Conservation (phyloP, 768 basidiomycete genomes). For the Gymnopilus junonius region DNA sequence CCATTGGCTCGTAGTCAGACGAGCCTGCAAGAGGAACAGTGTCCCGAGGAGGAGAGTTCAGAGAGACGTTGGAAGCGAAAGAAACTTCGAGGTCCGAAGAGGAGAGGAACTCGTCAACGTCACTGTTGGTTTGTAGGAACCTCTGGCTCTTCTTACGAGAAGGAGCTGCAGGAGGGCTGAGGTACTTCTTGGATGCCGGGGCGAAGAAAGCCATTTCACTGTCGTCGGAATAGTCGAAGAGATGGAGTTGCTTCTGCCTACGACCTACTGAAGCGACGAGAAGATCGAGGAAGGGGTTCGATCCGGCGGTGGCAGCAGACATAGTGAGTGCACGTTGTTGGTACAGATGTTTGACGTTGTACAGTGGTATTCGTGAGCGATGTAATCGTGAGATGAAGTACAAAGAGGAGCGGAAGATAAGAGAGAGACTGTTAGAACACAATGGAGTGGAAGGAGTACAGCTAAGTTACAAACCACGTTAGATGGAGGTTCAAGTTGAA, state of each 20-base stretch:
- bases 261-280: slow-evolving; percentile 33
- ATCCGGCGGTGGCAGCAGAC: slow-evolving; percentile 21
- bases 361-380: slow-evolving; percentile 15
- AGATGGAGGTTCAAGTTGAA: slow-evolving; percentile 22
- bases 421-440: slow-evolving; percentile 20
- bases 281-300: slow-evolving; percentile 43
- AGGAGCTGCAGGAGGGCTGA: slow-evolving; percentile 48
- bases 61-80: slow-evolving; percentile 82
- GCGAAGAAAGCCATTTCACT: slow-evolving; percentile 61
- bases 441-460: slow-evolving; percentile 16
- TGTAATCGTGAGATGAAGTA: slow-evolving; percentile 17
- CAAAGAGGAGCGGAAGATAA: slow-evolving; percentile 8
- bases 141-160: slow-evolving; percentile 54
- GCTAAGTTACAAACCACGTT: slow-evolving; percentile 34
- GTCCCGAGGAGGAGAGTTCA: slow-evolving; percentile 69
- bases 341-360: slow-evolving; percentile 19
- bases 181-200: slow-evolving; percentile 44
- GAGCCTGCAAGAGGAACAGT: slow-evolving; percentile 40
- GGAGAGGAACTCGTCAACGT: slow-evolving; percentile 68
- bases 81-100: slow-evolving; percentile 82
- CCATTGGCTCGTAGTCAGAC: slow-evolving; percentile 71
- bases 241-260: slow-evolving; percentile 42
- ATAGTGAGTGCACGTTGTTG: slow-evolving; percentile 6
- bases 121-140: slow-evolving; percentile 45
- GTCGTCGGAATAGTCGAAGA: slow-evolving; percentile 41